A percentile compares a stretch with the other conserved stretches of the same genome.
Conservation (phyloP, 2,329 filamentous ascomycete species). For the Metarhizium guizhouense region DNA sequence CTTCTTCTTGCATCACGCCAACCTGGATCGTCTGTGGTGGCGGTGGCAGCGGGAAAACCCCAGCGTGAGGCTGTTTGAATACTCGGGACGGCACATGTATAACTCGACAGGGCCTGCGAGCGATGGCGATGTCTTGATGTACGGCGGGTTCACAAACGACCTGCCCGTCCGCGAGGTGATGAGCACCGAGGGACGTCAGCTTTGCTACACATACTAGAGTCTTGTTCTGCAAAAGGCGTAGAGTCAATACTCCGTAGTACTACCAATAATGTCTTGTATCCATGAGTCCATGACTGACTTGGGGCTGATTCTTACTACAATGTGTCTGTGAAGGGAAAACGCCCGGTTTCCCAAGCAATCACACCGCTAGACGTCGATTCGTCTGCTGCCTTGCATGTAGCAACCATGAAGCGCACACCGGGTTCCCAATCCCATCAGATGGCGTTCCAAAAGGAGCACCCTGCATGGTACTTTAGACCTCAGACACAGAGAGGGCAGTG, state of each 20-base stretch:
- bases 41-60: conserved; percentile 5
- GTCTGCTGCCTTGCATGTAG: background rate
- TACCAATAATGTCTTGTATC: too few relatives aligned
- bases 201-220: conserved; percentile 11
- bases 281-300: too few relatives aligned
- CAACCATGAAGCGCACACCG: background rate
- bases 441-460: background rate
- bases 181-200: conserved; percentile 2
- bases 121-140: conserved; percentile 1
- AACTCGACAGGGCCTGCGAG: conserved; percentile 4
- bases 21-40: conserved; percentile 9
- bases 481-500: background rate
- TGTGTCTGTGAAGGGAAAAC: too few relatives aligned
- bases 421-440: background rate
- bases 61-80: background rate
- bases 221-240: too few relatives aligned
- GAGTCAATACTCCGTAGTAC: too few relatives aligned
- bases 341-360: background rate
- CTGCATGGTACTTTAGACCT: background rate
- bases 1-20: conserved; percentile 7
- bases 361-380: background rate
- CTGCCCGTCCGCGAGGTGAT: conserved; percentile 2
- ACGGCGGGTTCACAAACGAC: conserved; percentile 1
- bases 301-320: too few relatives aligned
- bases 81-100: conserved; percentile 6